phyloP scores from a whole-genome alignment of 257 asterid genomes.

The Solanum bukasovii region DNA sequence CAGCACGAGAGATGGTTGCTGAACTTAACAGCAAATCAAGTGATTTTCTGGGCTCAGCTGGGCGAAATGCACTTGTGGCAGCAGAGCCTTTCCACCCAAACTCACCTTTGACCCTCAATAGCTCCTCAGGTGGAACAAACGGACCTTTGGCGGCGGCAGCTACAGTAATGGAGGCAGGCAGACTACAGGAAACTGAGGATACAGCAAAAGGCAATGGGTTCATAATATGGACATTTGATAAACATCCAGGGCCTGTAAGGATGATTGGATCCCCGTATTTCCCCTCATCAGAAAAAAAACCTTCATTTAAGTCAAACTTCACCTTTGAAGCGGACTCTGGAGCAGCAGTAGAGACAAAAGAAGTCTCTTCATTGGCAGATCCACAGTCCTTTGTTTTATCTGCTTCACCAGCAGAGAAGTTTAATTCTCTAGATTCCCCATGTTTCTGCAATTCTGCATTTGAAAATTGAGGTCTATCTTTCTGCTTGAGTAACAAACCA shows the following conservation, averaged over 20 bases:
- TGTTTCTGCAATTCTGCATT: conserved; percentile 10
- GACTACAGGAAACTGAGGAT: conserved; percentile 21
- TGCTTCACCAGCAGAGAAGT: conserved; percentile 3
- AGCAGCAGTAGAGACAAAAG: conserved; percentile 17
- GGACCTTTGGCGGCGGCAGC: conserved; percentile 87
- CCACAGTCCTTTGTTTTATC: conserved; percentile 19
- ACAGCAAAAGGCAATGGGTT: conserved; percentile 22
- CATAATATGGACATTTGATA: conserved; percentile 23
- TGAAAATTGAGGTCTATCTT: conserved; percentile 7
- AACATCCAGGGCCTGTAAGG: conserved; percentile 11
- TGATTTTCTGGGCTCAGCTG: conserved; percentile 85
- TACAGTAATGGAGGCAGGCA: conserved; percentile 64
- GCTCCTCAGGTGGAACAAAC: conserved; percentile 83
- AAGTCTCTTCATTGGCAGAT: conserved; percentile 9
- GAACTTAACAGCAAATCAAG: conserved; percentile 21
- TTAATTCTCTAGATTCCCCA: conserved; percentile 14
- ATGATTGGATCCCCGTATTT: conserved; percentile 43
- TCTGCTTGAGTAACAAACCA: conserved; percentile 12
- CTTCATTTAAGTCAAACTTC: conserved; percentile 75
- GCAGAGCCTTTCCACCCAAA: conserved; percentile 98
- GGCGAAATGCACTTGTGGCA: conserved; percentile 96
- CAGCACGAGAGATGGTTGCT: conserved; percentile 13
- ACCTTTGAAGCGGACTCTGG: conserved; percentile 32
- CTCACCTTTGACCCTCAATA: conserved; percentile 64
- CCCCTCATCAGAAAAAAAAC: conserved; percentile 57